Evolutionary conservation across 441 rosid genomes (phyloP), one percentile per base, ranked within the genome.

Genomic region (Isatis lusitanica): DNA sequence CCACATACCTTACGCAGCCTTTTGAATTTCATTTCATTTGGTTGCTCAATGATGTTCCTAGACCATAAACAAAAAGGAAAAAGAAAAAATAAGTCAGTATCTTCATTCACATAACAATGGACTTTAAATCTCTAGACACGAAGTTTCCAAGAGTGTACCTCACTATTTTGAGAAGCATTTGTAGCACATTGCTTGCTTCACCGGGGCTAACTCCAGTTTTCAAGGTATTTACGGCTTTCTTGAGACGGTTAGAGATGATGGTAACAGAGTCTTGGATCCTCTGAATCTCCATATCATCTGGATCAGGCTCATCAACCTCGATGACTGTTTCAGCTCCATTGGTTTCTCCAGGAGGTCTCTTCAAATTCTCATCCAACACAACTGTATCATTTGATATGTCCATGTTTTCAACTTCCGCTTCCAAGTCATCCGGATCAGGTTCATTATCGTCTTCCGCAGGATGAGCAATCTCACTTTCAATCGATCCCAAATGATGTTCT

Each of bases 31-130:
- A 77, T 72, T 72, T 95, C 90, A 66, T 80, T 63, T 11, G 99
- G 98, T 79, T 88, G 90, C 66, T 88, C 90, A 48, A 90, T 92
- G 74, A 85, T 86, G 71, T 95, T 95, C 83, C 98, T 93, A 82
- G 36, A 75, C 43, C 57, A 61, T 68, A 17, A 33, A 50, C 6
- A 42, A 52, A 9, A 11, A 31, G 28, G 30, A 31, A 64, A 50
- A 9, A 1, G 8, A 8, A 3, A 11, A 51, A 24, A 21, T 7
- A 53, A 17, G n/a, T 47, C 3, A 5, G 61, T 10, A 60, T 60
- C 74, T 18, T 51, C 51, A 59, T 30, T 52, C 21, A 59, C 65
- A 60, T 24, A 46, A 65, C 70, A 63, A 46, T 68, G 63, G 30
- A 31, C 6, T 47, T 46, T 5, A 30, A 21, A 68, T 13, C 17